phyloP scores from a whole-genome alignment of 73 alveolate genomes.

The Diophrys appendiculata region DNA sequence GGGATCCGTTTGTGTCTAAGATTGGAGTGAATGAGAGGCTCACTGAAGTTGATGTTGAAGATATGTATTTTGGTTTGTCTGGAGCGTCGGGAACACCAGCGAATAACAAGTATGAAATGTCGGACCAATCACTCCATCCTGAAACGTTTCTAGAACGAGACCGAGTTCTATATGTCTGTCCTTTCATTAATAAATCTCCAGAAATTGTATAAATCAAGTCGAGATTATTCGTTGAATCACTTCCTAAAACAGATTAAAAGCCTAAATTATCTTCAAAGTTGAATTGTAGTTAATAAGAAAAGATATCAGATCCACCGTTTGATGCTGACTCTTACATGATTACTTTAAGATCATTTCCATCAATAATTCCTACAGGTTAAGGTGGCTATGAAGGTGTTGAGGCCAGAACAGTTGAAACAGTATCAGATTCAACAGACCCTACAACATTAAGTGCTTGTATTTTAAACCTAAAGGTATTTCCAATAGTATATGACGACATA shows the following conservation, averaged over 20 bases:
- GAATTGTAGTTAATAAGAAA: conserved; percentile 35
- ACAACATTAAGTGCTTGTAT: conserved; percentile 42
- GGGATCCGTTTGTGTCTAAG: conserved; percentile 46
- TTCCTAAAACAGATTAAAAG: conserved; percentile 38
- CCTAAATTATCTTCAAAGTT: conserved; percentile 17
- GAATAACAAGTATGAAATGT: conserved; percentile 28
- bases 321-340: conserved; percentile 37
- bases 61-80: conserved; percentile 11
- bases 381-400: conserved; percentile 44
- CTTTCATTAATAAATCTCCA: conserved; percentile 1
- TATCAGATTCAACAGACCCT: conserved; percentile 38
- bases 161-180: conserved; percentile 30
- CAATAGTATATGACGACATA: conserved; percentile 46
- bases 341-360: conserved; percentile 37
- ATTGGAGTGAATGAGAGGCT: conserved; percentile 27
- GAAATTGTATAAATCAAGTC: conserved; percentile 23
- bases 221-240: conserved; percentile 19
- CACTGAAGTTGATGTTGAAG: conserved; percentile 13
- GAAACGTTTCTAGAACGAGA: conserved; percentile 51
- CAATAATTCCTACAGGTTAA: conserved; percentile 18
- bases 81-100: conserved; percentile 52
- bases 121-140: conserved; percentile 64
- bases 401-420: conserved; percentile 49
- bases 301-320: conserved; percentile 47
- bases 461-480: conserved; percentile 33